Conservation (phyloP, 1,284 basidiomycete species). For the Cutaneotrichosporon cutaneum region DNA sequence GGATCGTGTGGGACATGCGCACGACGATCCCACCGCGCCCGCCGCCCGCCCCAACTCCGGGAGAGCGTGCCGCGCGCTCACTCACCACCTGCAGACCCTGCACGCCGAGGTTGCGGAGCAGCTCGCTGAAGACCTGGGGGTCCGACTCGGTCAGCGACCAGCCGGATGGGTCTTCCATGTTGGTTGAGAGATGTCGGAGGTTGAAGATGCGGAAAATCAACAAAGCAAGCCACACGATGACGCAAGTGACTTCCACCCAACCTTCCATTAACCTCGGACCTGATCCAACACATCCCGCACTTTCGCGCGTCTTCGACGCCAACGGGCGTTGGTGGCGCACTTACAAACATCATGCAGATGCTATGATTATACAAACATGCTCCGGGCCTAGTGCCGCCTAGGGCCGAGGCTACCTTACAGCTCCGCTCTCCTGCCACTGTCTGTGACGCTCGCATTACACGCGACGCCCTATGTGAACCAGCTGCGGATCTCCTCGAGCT, state of each 20-base stretch:
- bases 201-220: conserved; percentile 8
- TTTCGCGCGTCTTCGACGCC: not conserved
- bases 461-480: conserved; percentile 32
- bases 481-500: conserved; percentile 39
- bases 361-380: conserved; percentile 15
- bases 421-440: not conserved
- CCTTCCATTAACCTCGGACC: not conserved
- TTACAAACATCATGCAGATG: conserved; percentile 15
- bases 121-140: conserved; percentile 55
- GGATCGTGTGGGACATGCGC: no score
- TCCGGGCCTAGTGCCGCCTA: not conserved
- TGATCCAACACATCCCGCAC: not conserved
- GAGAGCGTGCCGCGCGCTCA: no score
- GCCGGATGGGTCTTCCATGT: conserved; percentile 47
- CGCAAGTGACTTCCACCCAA: conserved; percentile 9
- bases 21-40: no score
- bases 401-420: not conserved
- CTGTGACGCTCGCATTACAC: not conserved
- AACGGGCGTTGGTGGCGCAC: no score
- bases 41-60: no score
- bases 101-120: conserved; percentile 54
- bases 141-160: conserved; percentile 55
- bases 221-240: conserved; percentile 7
- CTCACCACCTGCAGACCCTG: conserved; percentile 55
- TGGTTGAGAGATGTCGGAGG: conserved; percentile 9